Conservation (phyloP, 1,284 basidiomycete species). For the Leccinum subrobustum region DNA sequence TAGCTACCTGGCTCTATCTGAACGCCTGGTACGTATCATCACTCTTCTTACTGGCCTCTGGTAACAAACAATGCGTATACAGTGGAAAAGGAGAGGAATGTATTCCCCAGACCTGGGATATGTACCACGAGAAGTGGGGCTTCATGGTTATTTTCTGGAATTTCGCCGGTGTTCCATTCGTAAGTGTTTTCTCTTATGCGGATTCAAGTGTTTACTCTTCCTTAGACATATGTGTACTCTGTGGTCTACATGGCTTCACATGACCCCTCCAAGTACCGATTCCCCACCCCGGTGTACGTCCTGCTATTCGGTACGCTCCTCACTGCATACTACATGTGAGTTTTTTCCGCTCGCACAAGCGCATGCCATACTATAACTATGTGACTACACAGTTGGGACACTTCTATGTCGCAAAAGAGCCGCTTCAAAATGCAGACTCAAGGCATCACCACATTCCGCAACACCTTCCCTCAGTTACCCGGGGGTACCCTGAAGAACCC, state of each 20-base stretch:
- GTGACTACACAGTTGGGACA: conserved; percentile 70
- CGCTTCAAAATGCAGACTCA: conserved; percentile 97
- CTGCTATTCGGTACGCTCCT: conserved; percentile 75
- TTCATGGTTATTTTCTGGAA: conserved; percentile 99
- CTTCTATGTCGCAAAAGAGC: conserved; percentile 96
- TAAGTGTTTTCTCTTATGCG: conserved; percentile 36
- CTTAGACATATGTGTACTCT: conserved; percentile 92
- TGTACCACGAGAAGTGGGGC: conserved; percentile 97
- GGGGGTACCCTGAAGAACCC: conserved; percentile 87
- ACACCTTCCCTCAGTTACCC: conserved; percentile 94
- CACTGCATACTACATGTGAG: conserved; percentile 81
- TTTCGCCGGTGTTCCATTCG: conserved; percentile 89
- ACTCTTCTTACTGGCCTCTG: background rate
- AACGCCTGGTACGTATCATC: conserved; percentile 78
- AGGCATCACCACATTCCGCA: conserved; percentile 82
- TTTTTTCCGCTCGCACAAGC: conserved; percentile 12
- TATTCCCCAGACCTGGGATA: conserved; percentile 99
- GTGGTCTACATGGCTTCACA: conserved; percentile 98
- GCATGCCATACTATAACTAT: conserved; percentile 11
- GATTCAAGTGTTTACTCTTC: conserved; percentile 20
- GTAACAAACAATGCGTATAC: background rate
- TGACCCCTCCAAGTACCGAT: conserved; percentile 84
- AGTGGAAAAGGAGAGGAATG: conserved; percentile 90
- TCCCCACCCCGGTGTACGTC: conserved; percentile 77
- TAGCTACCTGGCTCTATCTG: conserved; percentile 94